Base-by-base conservation (phyloP, 1,284 basidiomycete species). In the Ganoderma multipileum region DNA sequence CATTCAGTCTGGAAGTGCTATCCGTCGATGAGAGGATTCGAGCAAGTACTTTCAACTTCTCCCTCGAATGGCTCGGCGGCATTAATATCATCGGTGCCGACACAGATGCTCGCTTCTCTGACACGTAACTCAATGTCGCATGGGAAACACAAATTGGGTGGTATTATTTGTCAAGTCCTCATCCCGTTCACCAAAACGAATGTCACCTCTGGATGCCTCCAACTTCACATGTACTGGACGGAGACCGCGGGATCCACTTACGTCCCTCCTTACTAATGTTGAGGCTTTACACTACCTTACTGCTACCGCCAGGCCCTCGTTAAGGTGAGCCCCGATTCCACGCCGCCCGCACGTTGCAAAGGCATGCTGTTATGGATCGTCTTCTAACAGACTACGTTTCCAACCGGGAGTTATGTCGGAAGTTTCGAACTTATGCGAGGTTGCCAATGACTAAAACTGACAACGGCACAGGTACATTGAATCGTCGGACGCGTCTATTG, bases 311-410 rank as follows among this genome's bases (percentile, higher is more conserved):
- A 60, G 58, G 58, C 58, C 5, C 23, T 38, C 38, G 38, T 60
- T n/a, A 60, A 60, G 38, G 23, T 16, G 30, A 23, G 26, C 58
- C 20, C 14, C 7, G 36, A 39, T 38, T 64, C 38, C 62, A 61
- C 52, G 68, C 68, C 57, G 52, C 60, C 62, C 38, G 41, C 61
- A 41, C 65, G 68, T 66, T 66, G 65, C 68, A 59, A 69, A 62
- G 65, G 59, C 23, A 12, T 52, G 58, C 33, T 36, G 61, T 39
- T 61, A 33, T 41, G 23, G 14, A 6, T 33, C 16, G 58, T 20
- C 42, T 14, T 9, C 20, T 23, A 38, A 18, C 41, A 42, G 54
- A 36, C 67, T 64, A 52, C 54, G 54, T 62, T 41, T 59, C 67
- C 54, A 62, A 6, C 59, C 59, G 20, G 60, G 47, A 26, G 30